Evolutionary conservation across 2,329 filamentous ascomycete genomes (phyloP).

Genomic region (Tolypocladium paradoxum): DNA sequence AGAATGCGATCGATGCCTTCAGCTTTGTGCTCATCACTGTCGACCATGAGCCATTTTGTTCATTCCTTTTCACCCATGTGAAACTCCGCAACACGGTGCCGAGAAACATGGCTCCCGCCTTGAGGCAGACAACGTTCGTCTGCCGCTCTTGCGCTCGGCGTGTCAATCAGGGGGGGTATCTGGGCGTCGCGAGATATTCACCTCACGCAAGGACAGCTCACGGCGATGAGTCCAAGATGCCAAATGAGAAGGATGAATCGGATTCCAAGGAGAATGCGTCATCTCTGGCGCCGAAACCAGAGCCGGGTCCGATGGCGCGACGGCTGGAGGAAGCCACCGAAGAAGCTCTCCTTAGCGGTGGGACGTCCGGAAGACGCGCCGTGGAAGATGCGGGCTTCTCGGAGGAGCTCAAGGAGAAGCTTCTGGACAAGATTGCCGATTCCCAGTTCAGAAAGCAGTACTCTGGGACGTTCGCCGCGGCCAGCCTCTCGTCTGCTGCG

Average conservation of each 20-base stretch:
- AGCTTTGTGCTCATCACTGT: neutral
- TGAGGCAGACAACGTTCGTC: neutral
- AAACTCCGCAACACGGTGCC: neutral
- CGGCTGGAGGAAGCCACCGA: conserved; percentile 53
- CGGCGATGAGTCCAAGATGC: neutral
- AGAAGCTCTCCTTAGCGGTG: conserved; percentile 47
- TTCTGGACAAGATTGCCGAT: conserved; percentile 45
- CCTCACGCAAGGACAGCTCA: neutral
- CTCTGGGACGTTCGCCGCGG: conserved; percentile 35
- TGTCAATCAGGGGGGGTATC: neutral
- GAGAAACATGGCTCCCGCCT: neutral
- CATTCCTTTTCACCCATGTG: neutral
- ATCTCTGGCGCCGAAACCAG: neutral
- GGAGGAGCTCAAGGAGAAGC: conserved; percentile 47
- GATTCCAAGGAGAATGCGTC: neutral
- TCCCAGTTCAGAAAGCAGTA: conserved; percentile 43
- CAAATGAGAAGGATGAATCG: neutral
- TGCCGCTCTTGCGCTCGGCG: neutral
- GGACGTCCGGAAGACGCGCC: conserved; percentile 46
- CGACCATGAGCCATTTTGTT: neutral
- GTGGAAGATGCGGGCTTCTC: conserved; percentile 54
- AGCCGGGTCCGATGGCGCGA: conserved; percentile 39
- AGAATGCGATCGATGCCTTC: neutral
- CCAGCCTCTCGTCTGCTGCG: conserved; percentile 42
- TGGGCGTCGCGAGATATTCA: neutral